Evolutionary conservation across 306 rosid species (phyloP).

Genomic region (Amphicarpaea edgeworthii): DNA sequence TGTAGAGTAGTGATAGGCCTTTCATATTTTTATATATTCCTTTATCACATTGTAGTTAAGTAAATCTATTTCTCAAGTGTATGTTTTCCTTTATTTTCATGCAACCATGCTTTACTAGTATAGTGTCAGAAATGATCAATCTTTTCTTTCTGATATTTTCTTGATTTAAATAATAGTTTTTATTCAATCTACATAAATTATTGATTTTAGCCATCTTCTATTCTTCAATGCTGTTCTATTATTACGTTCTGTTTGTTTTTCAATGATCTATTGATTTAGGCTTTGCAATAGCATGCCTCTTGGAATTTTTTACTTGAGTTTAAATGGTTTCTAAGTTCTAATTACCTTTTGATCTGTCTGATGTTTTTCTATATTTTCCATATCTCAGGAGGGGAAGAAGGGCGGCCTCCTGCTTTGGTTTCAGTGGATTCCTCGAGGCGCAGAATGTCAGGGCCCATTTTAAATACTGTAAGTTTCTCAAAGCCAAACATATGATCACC

Average conservation of each 20-base stretch:
- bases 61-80: not conserved
- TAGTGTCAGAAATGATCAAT: conserved; percentile 27
- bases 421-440: conserved; percentile 79
- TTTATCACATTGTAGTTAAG: no score
- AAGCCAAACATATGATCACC: conserved; percentile 55
- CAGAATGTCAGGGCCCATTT: conserved; percentile 72
- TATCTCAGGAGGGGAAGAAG: conserved; percentile 75
- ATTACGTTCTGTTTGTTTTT: not conserved
- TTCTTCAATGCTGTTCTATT: not conserved
- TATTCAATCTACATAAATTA: conserved; percentile 10
- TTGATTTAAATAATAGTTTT: conserved; percentile 4
- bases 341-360: conserved; percentile 17
- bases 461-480: conserved; percentile 63
- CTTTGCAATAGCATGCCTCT: conserved; percentile 19
- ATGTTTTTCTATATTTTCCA: conserved; percentile 13
- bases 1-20: conserved; percentile 12
- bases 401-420: conserved; percentile 70
- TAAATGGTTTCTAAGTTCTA: not conserved
- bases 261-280: conserved; percentile 8
- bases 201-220: not conserved
- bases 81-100: conserved; percentile 31
- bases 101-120: not conserved
- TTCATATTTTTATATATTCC: not conserved
- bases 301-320: conserved; percentile 23
- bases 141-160: conserved; percentile 31